Percentiles rank a stretch among this genome's conserved stretches.
These are phyloP conservation scores for Cercospora sojina DNA, from an alignment of 2,329 filamentous ascomycete species.

Conservation along the genomic window DNA sequence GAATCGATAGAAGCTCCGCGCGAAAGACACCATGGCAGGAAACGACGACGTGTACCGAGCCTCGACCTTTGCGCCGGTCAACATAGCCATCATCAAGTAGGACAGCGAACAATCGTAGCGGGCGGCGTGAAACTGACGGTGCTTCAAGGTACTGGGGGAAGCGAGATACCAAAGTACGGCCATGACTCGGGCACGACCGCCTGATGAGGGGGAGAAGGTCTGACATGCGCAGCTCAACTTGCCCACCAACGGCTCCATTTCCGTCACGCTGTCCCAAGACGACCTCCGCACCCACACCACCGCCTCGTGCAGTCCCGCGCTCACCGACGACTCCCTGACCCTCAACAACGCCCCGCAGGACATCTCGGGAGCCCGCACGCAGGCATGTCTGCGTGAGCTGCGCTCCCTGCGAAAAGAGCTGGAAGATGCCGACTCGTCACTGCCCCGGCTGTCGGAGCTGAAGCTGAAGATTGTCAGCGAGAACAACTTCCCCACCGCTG, in stretches of 20 bases:
- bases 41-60: slow-evolving; percentile 70
- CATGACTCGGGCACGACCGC: slow-evolving; percentile 58
- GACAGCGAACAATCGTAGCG: slow-evolving; percentile 27
- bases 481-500: slow-evolving; percentile 99
- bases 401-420: slow-evolving; percentile 72
- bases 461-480: slow-evolving; percentile 85
- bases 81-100: slow-evolving; percentile 97
- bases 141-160: slow-evolving; percentile 83
- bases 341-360: slow-evolving; percentile 84
- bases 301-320: slow-evolving; percentile 79
- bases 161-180: slow-evolving; percentile 75
- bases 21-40: slow-evolving; percentile 37
- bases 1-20: neutral
- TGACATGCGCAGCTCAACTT: slow-evolving; percentile 59
- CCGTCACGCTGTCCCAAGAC: slow-evolving; percentile 89
- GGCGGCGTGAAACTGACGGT: slow-evolving; percentile 15
- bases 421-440: slow-evolving; percentile 67
- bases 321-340: slow-evolving; percentile 68
- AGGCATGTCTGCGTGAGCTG: slow-evolving; percentile 88
- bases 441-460: slow-evolving; percentile 77
- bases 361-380: slow-evolving; percentile 83
- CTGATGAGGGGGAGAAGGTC: neutral
- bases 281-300: slow-evolving; percentile 96
- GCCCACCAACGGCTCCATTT: slow-evolving; percentile 95
- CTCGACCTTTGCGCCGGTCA: slow-evolving; percentile 94